Base-by-base conservation (phyloP, 2,329 filamentous ascomycete species). In the Cladorrhinum sp. region DNA sequence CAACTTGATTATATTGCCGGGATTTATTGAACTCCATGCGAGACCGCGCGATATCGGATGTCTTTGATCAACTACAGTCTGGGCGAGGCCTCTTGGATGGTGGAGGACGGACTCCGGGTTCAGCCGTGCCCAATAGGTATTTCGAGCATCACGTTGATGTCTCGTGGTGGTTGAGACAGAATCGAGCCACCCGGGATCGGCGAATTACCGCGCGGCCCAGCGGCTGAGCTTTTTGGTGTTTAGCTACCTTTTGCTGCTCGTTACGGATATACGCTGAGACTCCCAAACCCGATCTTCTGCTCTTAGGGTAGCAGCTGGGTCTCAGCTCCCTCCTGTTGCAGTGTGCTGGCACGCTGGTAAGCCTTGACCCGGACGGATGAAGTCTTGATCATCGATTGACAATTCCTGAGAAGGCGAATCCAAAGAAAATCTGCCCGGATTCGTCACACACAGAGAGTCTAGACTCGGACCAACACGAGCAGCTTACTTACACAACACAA, bases 21-120 rank as follows among this genome's bases (percentile, higher is more conserved):
- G 6, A 39, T 20, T 23, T 55, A 8, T n/a, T 39, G 10, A 55
- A 55, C 7, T 55, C 53, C 33, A 55, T 39, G 39, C 53, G 33
- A 48, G n/a, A 42, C 56, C 33, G n/a, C 54, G 63, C 63, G 63
- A 63, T 65, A 65, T 65, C 63, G 63, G 63, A 63, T 46, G 26
- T 30, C n/a, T 57, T 56, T 36, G 26, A 30, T 5, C 36, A 42
- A 16, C 36, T 12, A n/a, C 16, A 4, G 36, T 42, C 5, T 42
- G 36, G 36, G 14, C 36, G 36, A 42, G 36, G 36, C 14, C 36
- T 42, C 36, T 42, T 23, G 9, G 30, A 30, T 21, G 28, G 50
- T 24, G 28, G 24, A 53, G 20, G 50, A 28, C 5, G 51, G 12
- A 46, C 16, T 46, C 42, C 42, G 42, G 42, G 18, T 20, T 20